A percentile compares a stretch with the other conserved stretches of the same genome.
Evolutionary conservation across 352 stramenopile species (phyloP).

Genomic region (Phytophthora hybrid): DNA sequence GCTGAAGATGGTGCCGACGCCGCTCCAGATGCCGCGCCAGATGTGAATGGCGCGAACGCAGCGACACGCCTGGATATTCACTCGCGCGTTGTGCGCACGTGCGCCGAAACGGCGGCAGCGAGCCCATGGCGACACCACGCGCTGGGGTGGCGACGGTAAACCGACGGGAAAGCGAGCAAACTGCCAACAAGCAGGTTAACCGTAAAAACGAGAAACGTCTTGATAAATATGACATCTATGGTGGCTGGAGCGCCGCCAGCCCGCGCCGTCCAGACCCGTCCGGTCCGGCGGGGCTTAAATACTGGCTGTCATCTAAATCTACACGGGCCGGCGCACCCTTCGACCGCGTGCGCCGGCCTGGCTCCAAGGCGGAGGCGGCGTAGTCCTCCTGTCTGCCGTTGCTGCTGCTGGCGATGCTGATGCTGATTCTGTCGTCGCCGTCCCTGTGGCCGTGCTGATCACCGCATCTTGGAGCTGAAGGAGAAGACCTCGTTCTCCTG

Average conservation of each 20-base stretch:
- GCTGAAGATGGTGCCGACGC: constrained; percentile 10
- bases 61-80: constrained; percentile 20
- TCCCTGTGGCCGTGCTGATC: constrained; percentile 18
- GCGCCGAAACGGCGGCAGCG: constrained; percentile 12
- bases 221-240: constrained; percentile 53
- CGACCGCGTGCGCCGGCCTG: constrained; percentile 27
- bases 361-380: neutral
- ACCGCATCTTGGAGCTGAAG: constrained; percentile 72
- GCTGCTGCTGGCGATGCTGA: constrained; percentile 1
- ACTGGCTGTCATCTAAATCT: constrained; percentile 41
- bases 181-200: neutral
- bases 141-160: neutral
- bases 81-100: constrained; percentile 5
- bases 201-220: constrained; percentile 32
- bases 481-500: constrained; percentile 72
- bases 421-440: neutral
- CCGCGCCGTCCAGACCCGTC: constrained; percentile 24
- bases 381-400: neutral
- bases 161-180: too few species aligned
- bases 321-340: constrained; percentile 36
- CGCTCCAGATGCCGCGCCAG: constrained; percentile 31
- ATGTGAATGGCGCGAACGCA: constrained; percentile 20
- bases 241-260: constrained; percentile 14
- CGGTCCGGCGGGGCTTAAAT: constrained; percentile 38
- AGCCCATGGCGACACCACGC: constrained; percentile 8